Base-by-base conservation (phyloP, 768 basidiomycete species). In the Mycena sanguinolenta region DNA sequence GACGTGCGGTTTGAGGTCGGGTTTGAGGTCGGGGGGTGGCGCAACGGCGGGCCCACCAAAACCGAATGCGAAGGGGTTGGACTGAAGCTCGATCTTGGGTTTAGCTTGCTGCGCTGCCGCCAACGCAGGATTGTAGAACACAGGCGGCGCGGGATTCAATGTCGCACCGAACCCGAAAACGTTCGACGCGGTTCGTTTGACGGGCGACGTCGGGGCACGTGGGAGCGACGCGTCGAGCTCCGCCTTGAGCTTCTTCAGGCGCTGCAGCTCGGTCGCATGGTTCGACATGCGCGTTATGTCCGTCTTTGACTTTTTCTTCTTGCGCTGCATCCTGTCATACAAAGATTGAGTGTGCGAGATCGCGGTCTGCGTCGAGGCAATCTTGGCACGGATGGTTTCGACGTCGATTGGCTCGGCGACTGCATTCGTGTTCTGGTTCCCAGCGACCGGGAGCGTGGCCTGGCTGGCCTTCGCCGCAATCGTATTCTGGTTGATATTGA, bases 201-300 rank as follows among this genome's bases (percentile, higher is more conserved):
- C 21, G 46, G 73, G 73, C 46, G 75, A 75, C 49, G 69, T 27
- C 2, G 46, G 46, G 9, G 72, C 58, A 19, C 72, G 38, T 2
- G 76, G 76, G 54, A 78, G 67, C 17, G 70, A 55, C 10, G 76
- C 75, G 44, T 69, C 71, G 66, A 62, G 66, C 17, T 70, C 60
- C 3, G 49, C 72, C 58, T 75, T 78, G 27, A 62, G 42, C 27
- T 69, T 53, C 14, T 63, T 61, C n/a, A 77, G 66, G 2, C 60
- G 53, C 19, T 16, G 12, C 6, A 77, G 42, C 30, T 80, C 75
- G 8, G 9, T 27, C 21, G 54, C 28, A 25, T 68, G 62, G 28
- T 46, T 54, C 0, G 3, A 16, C 14, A 78, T 60, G 25, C 74
- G 73, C 4, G 62, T 75, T 16, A 74, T 50, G 21, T 79, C 69